Conservation (phyloP, 2,329 filamentous ascomycete genomes). For the Aureobasidium musti region DNA sequence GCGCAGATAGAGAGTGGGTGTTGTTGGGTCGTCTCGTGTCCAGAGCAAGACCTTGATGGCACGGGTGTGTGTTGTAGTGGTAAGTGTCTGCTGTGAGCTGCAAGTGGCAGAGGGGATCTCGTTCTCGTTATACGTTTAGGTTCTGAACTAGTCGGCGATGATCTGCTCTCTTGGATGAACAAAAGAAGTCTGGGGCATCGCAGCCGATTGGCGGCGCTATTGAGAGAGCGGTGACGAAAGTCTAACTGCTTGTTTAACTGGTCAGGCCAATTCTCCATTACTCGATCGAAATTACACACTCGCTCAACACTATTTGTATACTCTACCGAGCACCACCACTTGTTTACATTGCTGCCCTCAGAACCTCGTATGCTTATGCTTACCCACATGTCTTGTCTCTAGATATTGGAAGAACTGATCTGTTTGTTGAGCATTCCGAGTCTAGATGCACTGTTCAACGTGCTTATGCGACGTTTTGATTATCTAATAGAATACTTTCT, state of each 20-base stretch:
- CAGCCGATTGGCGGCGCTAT: constrained; percentile 27
- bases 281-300: constrained; percentile 15
- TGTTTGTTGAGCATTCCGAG: neutral
- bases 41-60: neutral
- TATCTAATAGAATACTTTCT: constrained; percentile 11
- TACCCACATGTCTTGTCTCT: neutral
- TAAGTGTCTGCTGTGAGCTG: constrained; percentile 3
- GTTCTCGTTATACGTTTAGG: constrained; percentile 17
- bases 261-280: constrained; percentile 20
- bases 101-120: constrained; percentile 3
- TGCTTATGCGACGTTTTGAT: constrained; percentile 18
- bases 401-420: neutral
- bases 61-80: neutral
- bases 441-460: neutral
- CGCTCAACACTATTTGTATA: neutral
- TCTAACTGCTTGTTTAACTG: constrained; percentile 24
- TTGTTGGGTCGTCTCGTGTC: neutral
- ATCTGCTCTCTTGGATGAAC: constrained; percentile 26
- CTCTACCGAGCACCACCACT: neutral
- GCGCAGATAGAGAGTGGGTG: neutral
- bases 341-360: neutral
- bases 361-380: neutral
- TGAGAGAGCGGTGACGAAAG: constrained; percentile 8
- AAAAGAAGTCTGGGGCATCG: constrained; percentile 16
- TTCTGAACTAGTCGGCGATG: constrained; percentile 2